Conservation (phyloP, 2,329 filamentous ascomycete species). For the Sclerotinia spermophila region DNA sequence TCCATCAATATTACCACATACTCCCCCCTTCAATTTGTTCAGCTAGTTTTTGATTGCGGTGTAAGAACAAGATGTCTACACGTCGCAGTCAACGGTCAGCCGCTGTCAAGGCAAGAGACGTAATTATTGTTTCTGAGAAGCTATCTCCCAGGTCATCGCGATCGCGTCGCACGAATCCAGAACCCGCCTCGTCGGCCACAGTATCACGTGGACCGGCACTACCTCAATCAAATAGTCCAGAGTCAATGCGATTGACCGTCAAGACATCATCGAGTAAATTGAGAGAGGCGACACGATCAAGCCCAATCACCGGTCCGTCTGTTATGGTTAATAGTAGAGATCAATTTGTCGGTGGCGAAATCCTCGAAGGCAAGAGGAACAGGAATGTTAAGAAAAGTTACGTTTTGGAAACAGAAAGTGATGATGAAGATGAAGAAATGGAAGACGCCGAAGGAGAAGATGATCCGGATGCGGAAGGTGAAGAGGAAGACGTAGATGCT, state of each 20-base stretch:
- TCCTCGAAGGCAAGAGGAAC: constrained; percentile 35
- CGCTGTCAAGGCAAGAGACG: constrained; percentile 31
- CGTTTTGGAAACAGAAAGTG: constrained; percentile 47
- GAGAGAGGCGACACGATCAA: constrained; percentile 34
- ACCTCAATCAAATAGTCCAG: constrained; percentile 28
- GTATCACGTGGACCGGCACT: constrained; percentile 35
- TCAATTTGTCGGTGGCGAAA: constrained; percentile 33
- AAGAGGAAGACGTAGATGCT: constrained; percentile 44
- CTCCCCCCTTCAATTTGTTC: constrained; percentile 8
- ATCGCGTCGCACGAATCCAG: constrained; percentile 32
- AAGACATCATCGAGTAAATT: constrained; percentile 38
- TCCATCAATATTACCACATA: constrained; percentile 9
- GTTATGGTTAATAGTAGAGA: constrained; percentile 27
- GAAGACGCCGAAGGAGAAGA: constrained; percentile 42
- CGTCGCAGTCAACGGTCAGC: constrained; percentile 35
- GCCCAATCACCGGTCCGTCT: constrained; percentile 24
- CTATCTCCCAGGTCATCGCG: constrained; percentile 30
- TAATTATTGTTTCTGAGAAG: constrained; percentile 33
- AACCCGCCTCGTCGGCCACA: constrained; percentile 29
- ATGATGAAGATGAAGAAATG: constrained; percentile 40
- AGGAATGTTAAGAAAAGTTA: constrained; percentile 38
- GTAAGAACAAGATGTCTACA: constrained; percentile 28
- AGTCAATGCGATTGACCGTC: constrained; percentile 36
- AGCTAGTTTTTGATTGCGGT: constrained; percentile 16
- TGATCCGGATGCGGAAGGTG: constrained; percentile 39